Conservation (phyloP, 108 stramenopile species). For the Ochromonas danica region DNA sequence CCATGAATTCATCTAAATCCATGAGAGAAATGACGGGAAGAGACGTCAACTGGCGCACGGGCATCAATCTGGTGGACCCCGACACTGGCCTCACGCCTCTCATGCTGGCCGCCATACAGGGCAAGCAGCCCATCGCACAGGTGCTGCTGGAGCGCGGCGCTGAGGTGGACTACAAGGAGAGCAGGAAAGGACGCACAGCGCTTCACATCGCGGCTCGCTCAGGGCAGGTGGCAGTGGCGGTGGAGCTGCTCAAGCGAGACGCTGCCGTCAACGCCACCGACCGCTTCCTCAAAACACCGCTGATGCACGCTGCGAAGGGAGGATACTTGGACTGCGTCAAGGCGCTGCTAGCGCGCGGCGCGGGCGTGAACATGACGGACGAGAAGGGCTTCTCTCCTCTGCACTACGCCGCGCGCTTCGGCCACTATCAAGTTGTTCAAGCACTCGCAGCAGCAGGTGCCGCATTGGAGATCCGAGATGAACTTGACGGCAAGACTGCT, state of each 20-base stretch:
- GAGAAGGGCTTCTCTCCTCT: background rate
- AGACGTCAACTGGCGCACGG: background rate
- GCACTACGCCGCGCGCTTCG: background rate
- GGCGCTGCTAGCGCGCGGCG: background rate
- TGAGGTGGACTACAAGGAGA: background rate
- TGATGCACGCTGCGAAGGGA: background rate
- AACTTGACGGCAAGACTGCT: background rate
- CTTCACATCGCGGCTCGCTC: background rate
- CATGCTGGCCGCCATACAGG: background rate
- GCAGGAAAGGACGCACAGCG: background rate
- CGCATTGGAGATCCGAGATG: background rate
- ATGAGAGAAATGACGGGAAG: background rate
- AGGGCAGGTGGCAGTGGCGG: background rate
- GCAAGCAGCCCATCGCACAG: background rate
- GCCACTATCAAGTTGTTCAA: background rate
- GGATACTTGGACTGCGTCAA: background rate
- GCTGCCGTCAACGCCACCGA: background rate
- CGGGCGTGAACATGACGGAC: background rate
- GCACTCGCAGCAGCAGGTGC: background rate
- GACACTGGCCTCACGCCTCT: constrained; percentile 6
- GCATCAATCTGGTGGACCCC: background rate
- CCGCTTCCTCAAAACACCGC: background rate
- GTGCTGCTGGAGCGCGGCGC: background rate
- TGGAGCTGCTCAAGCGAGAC: background rate
- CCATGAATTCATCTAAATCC: no score